Evolutionary conservation across 768 basidiomycete genomes (phyloP).

Genomic region (Steccherinum ochraceum): DNA sequence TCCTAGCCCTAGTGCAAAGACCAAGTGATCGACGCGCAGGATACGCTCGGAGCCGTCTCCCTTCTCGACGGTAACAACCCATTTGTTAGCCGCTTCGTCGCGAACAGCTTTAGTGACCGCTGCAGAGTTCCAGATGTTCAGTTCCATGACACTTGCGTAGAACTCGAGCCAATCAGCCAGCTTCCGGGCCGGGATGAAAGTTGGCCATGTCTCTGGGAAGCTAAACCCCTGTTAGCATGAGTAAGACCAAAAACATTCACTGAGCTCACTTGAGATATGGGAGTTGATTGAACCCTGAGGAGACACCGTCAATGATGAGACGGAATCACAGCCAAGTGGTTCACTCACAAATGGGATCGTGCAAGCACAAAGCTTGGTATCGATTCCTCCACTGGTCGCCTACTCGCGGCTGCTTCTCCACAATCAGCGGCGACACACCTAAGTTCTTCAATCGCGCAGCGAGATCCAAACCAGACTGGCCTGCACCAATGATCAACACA

Average conservation of each 20-base stretch:
- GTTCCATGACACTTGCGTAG: slow-evolving; percentile 53
- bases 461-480: slow-evolving; percentile 48
- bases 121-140: slow-evolving; percentile 57
- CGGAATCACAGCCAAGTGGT: background rate
- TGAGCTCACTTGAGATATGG: slow-evolving; percentile 46
- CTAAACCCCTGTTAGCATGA: slow-evolving; percentile 19
- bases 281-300: slow-evolving; percentile 39
- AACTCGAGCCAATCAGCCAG: slow-evolving; percentile 64
- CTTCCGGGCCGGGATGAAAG: slow-evolving; percentile 51
- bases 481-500: slow-evolving; percentile 46
- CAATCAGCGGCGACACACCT: slow-evolving; percentile 43
- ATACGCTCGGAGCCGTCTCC: slow-evolving; percentile 27
- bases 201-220: slow-evolving; percentile 56
- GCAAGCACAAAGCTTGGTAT: slow-evolving; percentile 61
- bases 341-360: slow-evolving; percentile 61
- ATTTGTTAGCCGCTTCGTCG: slow-evolving; percentile 18
- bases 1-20: slow-evolving; percentile 34
- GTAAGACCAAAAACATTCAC: slow-evolving; percentile 1
- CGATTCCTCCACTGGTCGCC: slow-evolving; percentile 64
- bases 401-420: slow-evolving; percentile 56
- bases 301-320: background rate
- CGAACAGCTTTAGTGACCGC: slow-evolving; percentile 21
- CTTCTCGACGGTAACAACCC: slow-evolving; percentile 25
- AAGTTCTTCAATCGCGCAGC: slow-evolving; percentile 53
- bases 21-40: slow-evolving; percentile 27